Evolutionary conservation across 768 basidiomycete species (phyloP), one percentile per base, ranked within the genome.

Genomic region (Trametes punicea): DNA sequence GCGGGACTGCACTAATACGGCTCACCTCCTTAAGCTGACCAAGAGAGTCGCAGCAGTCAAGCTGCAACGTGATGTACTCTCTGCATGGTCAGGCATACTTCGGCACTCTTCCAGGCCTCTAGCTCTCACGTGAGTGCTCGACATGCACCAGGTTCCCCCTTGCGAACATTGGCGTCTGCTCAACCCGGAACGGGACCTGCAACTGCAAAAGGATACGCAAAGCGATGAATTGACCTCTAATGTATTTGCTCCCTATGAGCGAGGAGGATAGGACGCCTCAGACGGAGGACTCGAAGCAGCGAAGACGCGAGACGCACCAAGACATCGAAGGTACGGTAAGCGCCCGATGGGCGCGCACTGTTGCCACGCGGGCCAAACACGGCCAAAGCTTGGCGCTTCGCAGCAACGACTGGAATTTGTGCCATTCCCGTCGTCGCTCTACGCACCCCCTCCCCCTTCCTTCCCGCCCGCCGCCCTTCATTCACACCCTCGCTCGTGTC

Each of bases 321-420:
- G 38, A 33, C 40, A 45, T 4, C 6, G 33, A 46, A 41, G 20
- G 11, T 3, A 30, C 25, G 26, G 44, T 21, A 46, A 46, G 52
- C 52, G 52, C 52, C 42, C 26, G 39, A 9, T 10, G 45, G 15
- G 29, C 57, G 46, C 51, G 57, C 57, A 42, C 57, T 52, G 46
- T 36, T 36, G 57, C 56, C 56, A 51, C 55, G 31, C 9, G n/a
- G 15, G 39, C 38, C 51, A 58, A 58, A 58, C 42, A 52, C 18
- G 45, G 23, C 42, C 52, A 54, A 54, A 54, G 3, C 34, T 29
- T 18, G 25, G 56, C 50, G 52, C 52, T 54, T 54, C 49, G 33
- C 48, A 41, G 31, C 49, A 38, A 46, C 56, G 56, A 52, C 50
- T 57, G 49, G 49, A 57, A 42, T 57, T 57, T 57, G 56, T 40